Percentiles rank a stretch among this genome's conserved stretches.
Conservation (phyloP, 495 filamentous ascomycete genomes). For the Opeltia flavorubescens region DNA sequence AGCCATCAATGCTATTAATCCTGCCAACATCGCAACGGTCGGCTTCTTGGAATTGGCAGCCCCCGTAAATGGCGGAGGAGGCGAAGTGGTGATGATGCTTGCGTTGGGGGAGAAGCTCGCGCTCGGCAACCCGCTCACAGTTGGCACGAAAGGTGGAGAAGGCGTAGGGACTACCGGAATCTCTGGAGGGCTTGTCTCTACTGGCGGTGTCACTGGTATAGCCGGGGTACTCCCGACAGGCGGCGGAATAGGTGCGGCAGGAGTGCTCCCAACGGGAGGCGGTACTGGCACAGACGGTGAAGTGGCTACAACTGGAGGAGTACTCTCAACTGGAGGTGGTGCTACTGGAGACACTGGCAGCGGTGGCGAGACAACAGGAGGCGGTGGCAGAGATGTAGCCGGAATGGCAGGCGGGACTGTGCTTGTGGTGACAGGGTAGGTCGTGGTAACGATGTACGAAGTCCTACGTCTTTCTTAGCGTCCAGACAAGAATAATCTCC, state of each 20-base stretch:
- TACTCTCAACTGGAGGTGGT: neutral
- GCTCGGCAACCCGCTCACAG: neutral
- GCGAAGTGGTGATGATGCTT: neutral
- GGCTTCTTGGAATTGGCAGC: constrained; percentile 1
- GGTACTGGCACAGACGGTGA: neutral
- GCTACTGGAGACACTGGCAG: neutral
- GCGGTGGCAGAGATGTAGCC: neutral
- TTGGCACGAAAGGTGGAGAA: neutral
- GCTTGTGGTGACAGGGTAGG: constrained; percentile 2
- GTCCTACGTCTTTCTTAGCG: neutral
- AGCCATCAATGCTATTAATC: constrained; percentile 2
- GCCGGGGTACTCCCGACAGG: neutral
- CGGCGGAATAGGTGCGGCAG: neutral
- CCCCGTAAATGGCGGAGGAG: constrained; percentile 2
- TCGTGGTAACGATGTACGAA: constrained; percentile 3
- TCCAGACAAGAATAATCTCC: constrained; percentile 11
- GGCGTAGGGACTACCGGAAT: neutral
- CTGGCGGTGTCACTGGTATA: neutral
- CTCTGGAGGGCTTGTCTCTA: neutral
- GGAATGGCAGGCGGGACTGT: neutral
- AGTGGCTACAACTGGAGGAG: too few relatives aligned
- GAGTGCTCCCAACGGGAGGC: neutral
- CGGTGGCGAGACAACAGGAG: too few relatives aligned
- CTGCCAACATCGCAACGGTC: constrained; percentile 1
- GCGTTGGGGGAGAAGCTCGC: neutral